Percentiles rank a stretch among this genome's conserved stretches.
Conservation (phyloP, 495 filamentous ascomycete genomes). For the Talaromyces stipitatus region DNA sequence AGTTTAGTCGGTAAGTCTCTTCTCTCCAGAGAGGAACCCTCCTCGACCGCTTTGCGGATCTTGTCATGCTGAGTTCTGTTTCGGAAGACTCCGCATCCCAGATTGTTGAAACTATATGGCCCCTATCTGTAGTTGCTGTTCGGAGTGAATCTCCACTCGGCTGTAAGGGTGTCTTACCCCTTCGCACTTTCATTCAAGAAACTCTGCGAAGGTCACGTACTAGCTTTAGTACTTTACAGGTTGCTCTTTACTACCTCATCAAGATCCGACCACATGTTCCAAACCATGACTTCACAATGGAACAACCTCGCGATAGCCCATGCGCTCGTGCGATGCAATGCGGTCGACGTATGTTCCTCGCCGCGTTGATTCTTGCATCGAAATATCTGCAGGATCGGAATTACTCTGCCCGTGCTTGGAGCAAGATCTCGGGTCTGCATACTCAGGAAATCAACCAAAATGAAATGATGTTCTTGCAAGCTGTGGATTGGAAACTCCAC, state of each 20-base stretch:
- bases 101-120: conserved; percentile 97
- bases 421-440: conserved; percentile 91
- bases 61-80: conserved; percentile 14
- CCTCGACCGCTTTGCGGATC: conserved; percentile 11
- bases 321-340: conserved; percentile 81
- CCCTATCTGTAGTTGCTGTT: conserved; percentile 46
- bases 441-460: conserved; percentile 92
- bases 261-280: conserved; percentile 90
- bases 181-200: conserved; percentile 95
- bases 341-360: conserved; percentile 94
- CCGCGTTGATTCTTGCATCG: conserved; percentile 84
- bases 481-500: conserved; percentile 91
- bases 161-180: conserved; percentile 67
- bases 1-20: conserved; percentile 90
- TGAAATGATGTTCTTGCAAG: conserved; percentile 84
- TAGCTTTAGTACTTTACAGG: conserved; percentile 94
- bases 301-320: conserved; percentile 70
- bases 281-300: conserved; percentile 73
- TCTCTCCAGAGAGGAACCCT: conserved; percentile 9
- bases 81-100: conserved; percentile 87
- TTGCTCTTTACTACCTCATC: conserved; percentile 92
- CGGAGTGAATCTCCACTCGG: conserved; percentile 38
- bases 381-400: conserved; percentile 98
- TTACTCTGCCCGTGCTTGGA: conserved; percentile 95
- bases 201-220: conserved; percentile 89